Conservation (phyloP, 495 filamentous ascomycete genomes). For the Trichoderma reesei region DNA sequence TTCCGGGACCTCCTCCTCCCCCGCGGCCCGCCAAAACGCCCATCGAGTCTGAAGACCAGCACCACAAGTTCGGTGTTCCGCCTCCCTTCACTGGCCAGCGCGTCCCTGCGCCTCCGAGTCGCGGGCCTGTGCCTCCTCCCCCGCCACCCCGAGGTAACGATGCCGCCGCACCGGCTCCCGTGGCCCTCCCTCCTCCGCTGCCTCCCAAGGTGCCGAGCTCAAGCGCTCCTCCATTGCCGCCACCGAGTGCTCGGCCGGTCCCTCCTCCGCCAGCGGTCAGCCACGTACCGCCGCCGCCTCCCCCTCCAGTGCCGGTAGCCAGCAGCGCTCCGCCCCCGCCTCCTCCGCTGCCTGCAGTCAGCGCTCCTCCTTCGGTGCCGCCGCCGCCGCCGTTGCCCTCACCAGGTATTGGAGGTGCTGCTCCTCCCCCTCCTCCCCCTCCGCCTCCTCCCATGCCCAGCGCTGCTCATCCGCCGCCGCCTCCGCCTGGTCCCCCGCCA, state of each 20-base stretch:
- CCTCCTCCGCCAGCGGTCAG: conserved; percentile 31
- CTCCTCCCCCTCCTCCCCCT: conserved; percentile 22
- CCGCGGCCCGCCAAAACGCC: conserved; percentile 82
- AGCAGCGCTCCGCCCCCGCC: conserved; percentile 24
- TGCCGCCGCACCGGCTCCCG: conserved; percentile 16
- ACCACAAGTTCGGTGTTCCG: conserved; percentile 61
- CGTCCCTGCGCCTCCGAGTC: conserved; percentile 65
- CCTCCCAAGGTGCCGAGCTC: conserved; percentile 60
- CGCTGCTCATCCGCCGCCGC: conserved; percentile 21
- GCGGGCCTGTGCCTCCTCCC: conserved; percentile 55
- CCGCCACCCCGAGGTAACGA: conserved; percentile 48
- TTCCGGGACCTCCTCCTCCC: conserved; percentile 63
- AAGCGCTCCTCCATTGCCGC: conserved; percentile 51
- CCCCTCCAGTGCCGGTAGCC: conserved; percentile 21
- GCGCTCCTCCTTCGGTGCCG: conserved; percentile 28
- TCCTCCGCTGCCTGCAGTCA: conserved; percentile 22
- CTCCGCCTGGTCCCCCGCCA: conserved; percentile 24
- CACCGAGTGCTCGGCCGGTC: conserved; percentile 30
- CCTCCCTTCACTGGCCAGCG: conserved; percentile 70
- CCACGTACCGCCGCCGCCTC: conserved; percentile 40
- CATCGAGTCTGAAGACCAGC: conserved; percentile 50
- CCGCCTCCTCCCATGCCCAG: conserved; percentile 23
- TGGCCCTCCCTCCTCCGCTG: conserved; percentile 47
- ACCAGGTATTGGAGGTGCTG: conserved; percentile 13
- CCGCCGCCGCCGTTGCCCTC: conserved; percentile 27